These are phyloP conservation scores for Cytospora mali DNA, from an alignment of 2,329 filamentous ascomycete species.

Conservation along the genomic window DNA sequence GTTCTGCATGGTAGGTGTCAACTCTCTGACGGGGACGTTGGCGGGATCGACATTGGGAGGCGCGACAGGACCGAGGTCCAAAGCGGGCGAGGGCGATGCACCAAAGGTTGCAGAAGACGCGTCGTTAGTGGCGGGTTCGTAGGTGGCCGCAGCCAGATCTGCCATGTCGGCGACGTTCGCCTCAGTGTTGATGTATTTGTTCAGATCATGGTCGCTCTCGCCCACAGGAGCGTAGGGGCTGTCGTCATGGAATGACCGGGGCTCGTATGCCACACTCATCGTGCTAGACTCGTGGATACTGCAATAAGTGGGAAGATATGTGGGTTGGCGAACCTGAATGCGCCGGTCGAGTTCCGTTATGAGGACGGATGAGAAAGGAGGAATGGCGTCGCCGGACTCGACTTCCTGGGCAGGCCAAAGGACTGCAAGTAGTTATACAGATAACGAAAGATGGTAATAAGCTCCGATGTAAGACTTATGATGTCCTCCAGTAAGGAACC, in stretches of 20 bases:
- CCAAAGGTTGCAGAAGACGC: slow-evolving; percentile 38
- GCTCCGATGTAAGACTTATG: neutral
- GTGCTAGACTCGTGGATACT: neutral
- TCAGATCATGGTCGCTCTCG: slow-evolving; percentile 34
- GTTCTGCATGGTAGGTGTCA: slow-evolving; percentile 35
- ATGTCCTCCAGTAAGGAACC: neutral
- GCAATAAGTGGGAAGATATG: too few relatives aligned
- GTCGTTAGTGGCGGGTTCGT: slow-evolving; percentile 30
- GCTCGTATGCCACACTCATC: slow-evolving; percentile 58
- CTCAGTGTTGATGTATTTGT: slow-evolving; percentile 37
- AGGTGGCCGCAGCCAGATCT: slow-evolving; percentile 38
- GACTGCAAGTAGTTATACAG: neutral
- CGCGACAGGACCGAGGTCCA: slow-evolving; percentile 41
- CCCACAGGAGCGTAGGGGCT: slow-evolving; percentile 51
- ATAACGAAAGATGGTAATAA: neutral
- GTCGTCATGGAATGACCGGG: slow-evolving; percentile 52
- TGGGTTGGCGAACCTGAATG: neutral
- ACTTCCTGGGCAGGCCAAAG: neutral
- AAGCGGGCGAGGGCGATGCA: slow-evolving; percentile 39
- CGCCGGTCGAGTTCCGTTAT: neutral
- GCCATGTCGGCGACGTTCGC: slow-evolving; percentile 42
- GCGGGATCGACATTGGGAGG: slow-evolving; percentile 34
- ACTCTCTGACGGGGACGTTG: slow-evolving; percentile 37
- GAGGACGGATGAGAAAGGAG: neutral
- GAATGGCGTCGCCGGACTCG: neutral